Conservation (phyloP, 23 red algal genomes). For the Gracilaria domingensis region DNA sequence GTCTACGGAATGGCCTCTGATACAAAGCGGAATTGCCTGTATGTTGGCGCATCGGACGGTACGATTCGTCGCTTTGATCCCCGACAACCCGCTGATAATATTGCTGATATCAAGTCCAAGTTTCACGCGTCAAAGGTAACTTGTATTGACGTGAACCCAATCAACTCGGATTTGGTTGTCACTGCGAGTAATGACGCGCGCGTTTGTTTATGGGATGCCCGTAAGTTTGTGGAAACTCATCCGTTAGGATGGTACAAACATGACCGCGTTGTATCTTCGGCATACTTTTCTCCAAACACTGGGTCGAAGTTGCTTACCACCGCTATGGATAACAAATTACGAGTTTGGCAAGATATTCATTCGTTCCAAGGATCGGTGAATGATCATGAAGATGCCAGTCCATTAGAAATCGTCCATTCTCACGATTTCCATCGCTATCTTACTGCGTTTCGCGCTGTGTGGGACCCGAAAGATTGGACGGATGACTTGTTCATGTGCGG, state of each 20-base stretch:
- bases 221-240: slow-evolving; percentile 49
- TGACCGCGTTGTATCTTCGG: slow-evolving; percentile 63
- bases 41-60: slow-evolving; percentile 57
- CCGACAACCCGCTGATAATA: neutral
- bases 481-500: slow-evolving; percentile 85
- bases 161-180: slow-evolving; percentile 52
- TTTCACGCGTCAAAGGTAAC: slow-evolving; percentile 73
- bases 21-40: slow-evolving; percentile 11
- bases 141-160: slow-evolving; percentile 56
- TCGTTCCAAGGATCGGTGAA: slow-evolving; percentile 48
- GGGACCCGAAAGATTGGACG: slow-evolving; percentile 81
- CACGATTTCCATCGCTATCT: slow-evolving; percentile 84
- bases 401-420: slow-evolving; percentile 78
- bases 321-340: slow-evolving; percentile 72
- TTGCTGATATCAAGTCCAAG: slow-evolving; percentile 4
- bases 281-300: slow-evolving; percentile 75
- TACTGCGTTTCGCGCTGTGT: slow-evolving; percentile 77
- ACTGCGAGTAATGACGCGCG: slow-evolving; percentile 77
- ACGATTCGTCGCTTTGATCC: slow-evolving; percentile 57
- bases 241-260: slow-evolving; percentile 54
- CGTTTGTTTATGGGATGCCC: slow-evolving; percentile 84
- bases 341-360: slow-evolving; percentile 64
- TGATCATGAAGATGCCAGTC: slow-evolving; percentile 4
- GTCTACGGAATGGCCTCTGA: slow-evolving; percentile 66
- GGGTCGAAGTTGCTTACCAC: slow-evolving; percentile 76